Evolutionary conservation across 768 basidiomycete species (phyloP), one percentile per base, ranked within the genome.

Genomic region (Podaxis sp.): DNA sequence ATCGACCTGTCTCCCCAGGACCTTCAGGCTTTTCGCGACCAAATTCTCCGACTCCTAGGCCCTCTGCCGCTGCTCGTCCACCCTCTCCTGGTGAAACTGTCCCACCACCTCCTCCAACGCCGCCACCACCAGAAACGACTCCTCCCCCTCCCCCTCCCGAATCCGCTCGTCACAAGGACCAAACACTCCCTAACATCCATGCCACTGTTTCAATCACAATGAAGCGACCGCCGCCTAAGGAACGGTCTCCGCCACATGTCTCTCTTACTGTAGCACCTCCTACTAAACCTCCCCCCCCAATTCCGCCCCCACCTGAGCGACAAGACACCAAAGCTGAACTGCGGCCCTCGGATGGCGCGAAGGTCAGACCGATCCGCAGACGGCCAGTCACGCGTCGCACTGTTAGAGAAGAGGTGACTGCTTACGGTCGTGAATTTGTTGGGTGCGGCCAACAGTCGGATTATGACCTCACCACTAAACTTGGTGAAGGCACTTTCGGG

Each of bases 401-500:
- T 75, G 35, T 77, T 76, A 83, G 88, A 63, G 83, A 89, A 60
- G 92, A 94, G 65, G 71, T 79, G 63, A 76, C 78, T 48, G 86
- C 83, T 0, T 93, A 91, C 69, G 87, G 89, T 36, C 79, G 83
- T 58, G 72, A 71, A 14, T 91, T 94, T 67, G 74, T 76, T 38
- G 88, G 93, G 4, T 88, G 88, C 72, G 89, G 90, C 7, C 69
- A 77, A 58, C 83, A 95, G 63, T 74, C 74, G 14, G 91, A 91
- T 64, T 98, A 97, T 70, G 84, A 88, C 58, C 79, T 87, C 13
- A 88, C 89, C 44, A 89, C 87, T 2, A 97, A 98, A 74, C 76
- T 98, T 14, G 96, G 96, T 38, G 96, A 98, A 72, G 96, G 96
- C 3, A 98, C 96, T 27, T 98, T 98, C 72, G 96, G 95, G 90